Evolutionary conservation across 2,329 filamentous ascomycete species (phyloP).

Genomic region (Ceratocystis harringtonii): DNA sequence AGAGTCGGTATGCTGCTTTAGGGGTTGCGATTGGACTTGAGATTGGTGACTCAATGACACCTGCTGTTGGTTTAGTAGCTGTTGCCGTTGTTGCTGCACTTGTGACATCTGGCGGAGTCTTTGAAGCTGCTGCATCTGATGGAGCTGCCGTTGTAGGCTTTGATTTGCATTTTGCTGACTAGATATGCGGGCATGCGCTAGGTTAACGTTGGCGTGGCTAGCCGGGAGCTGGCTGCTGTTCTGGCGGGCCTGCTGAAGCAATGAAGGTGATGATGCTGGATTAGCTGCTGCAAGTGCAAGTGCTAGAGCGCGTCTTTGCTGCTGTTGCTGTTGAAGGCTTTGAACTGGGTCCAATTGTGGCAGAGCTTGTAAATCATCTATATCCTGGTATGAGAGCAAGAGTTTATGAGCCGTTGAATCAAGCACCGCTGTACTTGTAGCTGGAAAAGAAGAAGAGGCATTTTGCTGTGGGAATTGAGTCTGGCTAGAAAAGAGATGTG

Average conservation of each 20-base stretch:
- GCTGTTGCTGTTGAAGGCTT: not conserved
- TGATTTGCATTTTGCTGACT: not conserved
- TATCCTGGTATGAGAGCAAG: not conserved
- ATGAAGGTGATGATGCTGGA: not conserved
- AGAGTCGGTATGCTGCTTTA: not conserved
- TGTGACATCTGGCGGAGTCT: not conserved
- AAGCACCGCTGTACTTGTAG: not conserved
- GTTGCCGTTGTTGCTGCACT: not conserved
- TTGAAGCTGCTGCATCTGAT: not conserved
- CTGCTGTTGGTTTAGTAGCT: not conserved
- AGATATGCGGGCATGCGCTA: not conserved
- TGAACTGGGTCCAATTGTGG: not conserved
- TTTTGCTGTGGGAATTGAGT: not conserved
- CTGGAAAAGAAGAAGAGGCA: not conserved
- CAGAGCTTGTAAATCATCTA: not conserved
- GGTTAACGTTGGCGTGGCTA: not conserved
- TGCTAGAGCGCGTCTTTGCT: not conserved
- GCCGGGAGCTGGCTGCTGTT: not conserved
- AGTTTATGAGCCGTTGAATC: not conserved
- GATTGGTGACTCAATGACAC: not conserved
- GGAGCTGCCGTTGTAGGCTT: not conserved
- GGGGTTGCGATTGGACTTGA: not conserved
- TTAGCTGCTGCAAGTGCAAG: not conserved
- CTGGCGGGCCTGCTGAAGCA: not conserved
- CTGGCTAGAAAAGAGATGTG: not conserved